Evolutionary conservation across 345 rosid genomes (phyloP).

Genomic region (Eucalyptus regnans): DNA sequence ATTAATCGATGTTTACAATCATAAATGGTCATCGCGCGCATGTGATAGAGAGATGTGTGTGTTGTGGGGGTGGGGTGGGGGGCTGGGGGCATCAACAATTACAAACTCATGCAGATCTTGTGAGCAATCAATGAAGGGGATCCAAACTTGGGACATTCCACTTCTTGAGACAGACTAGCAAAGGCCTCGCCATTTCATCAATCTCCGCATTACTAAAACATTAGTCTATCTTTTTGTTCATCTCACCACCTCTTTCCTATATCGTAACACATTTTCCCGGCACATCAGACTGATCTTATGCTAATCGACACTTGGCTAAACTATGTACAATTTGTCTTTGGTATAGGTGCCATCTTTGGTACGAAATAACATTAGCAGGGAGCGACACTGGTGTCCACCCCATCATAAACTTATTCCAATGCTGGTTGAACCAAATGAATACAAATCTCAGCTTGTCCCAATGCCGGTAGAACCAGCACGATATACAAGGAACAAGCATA

Average conservation of each 20-base stretch:
- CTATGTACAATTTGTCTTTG: background rate
- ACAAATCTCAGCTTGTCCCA: background rate
- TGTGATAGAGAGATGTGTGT: background rate
- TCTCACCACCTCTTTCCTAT: background rate
- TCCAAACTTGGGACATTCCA: background rate
- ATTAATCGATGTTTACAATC: background rate
- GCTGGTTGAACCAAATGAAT: background rate
- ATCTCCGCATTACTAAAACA: background rate
- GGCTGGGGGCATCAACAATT: background rate
- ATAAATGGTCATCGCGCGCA: background rate
- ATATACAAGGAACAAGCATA: background rate
- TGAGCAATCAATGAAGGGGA: background rate
- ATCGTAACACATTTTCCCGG: background rate
- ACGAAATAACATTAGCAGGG: background rate
- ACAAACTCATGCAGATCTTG: background rate
- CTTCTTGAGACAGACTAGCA: background rate
- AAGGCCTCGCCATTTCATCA: background rate
- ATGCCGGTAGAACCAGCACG: background rate
- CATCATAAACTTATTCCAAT: background rate
- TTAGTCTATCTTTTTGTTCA: background rate
- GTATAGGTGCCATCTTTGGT: background rate
- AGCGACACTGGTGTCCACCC: background rate
- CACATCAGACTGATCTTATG: background rate
- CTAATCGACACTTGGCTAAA: background rate
- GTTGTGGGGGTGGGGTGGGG: background rate